Evolutionary conservation across 345 rosid genomes (phyloP), one percentile per base, ranked within the genome.

Genomic region (Anastatica hierochuntica): DNA sequence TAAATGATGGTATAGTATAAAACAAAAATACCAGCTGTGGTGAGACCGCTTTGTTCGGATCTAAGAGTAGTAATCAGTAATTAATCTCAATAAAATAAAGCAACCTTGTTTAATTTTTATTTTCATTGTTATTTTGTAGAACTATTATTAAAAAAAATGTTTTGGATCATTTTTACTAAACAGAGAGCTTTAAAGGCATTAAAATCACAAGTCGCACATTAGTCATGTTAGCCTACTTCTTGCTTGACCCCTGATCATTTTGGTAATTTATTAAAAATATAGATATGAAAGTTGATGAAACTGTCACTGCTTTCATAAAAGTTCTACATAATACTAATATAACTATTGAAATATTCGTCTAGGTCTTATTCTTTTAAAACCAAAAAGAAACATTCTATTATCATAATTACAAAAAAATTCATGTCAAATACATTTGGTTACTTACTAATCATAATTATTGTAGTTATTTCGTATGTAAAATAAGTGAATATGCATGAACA

Each of bases 31-130:
- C 1, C 31, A 11, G 14, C 30, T 38, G 27, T 43, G 35, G 64
- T 27, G 53, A 27, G 53, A 23, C 59, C 70, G 59, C 59, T 43
- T 58, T 43, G 49, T 50, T 51, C 40, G 64, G 70, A 66, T 66
- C 64, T 50, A 27, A 50, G 13, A 29, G 53, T 44, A 7, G 58
- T 65, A 50, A 43, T 20, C 42, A 35, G 57, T 41, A 49, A 7
- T 31, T 42, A 43, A 43, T 29, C 41, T 35, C 14, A 24, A 24
- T 65, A 50, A 49, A 41, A 2, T 56, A 64, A 43, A 18, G 46
- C 56, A 37, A 37, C 39, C 14, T 16, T 58, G 19, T 26, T 16
- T 24, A 14, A 2, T 20, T 31, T 9, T 35, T 51, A 14, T 10
- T 7, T 10, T n/a, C n/a, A n/a, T 51, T 42, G 6, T 14, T 12